Conservation (phyloP, 169 alveolate species). For the Eimeria necatrix region DNA sequence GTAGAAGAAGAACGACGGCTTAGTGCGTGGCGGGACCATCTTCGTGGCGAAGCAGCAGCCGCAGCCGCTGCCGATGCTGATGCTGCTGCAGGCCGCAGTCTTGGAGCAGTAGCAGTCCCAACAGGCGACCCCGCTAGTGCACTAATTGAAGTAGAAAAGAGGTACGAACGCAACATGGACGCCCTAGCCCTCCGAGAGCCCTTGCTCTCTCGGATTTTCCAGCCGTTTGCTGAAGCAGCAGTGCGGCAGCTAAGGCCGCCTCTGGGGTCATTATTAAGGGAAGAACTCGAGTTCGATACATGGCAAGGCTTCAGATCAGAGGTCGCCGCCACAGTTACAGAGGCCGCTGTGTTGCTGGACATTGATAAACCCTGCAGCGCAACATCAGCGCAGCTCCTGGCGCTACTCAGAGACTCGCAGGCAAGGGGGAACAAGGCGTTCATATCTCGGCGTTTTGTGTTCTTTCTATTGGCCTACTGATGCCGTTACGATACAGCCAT, state of each 20-base stretch:
- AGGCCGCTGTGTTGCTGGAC: constrained; percentile 66
- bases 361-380: constrained; percentile 42
- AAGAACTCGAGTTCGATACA: constrained; percentile 43
- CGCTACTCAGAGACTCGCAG: constrained; percentile 37
- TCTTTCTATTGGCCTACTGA: not conserved
- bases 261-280: constrained; percentile 19
- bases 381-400: constrained; percentile 23
- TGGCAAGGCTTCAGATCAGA: constrained; percentile 51
- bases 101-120: not conserved
- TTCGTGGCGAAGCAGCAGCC: constrained; percentile 59
- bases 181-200: constrained; percentile 59
- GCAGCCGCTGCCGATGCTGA: constrained; percentile 23
- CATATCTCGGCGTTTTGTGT: not conserved
- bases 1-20: constrained; percentile 63
- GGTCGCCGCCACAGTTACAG: constrained; percentile 44
- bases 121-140: not conserved
- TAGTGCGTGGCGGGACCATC: constrained; percentile 59
- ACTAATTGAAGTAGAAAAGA: constrained; percentile 27
- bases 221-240: constrained; percentile 55
- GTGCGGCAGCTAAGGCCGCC: constrained; percentile 70
- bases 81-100: not conserved
- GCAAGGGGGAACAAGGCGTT: not conserved
- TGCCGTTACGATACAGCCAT: not conserved
- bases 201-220: constrained; percentile 41
- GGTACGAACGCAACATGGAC: constrained; percentile 35